Conservation (phyloP, 2,329 filamentous ascomycete species). For the Aureobasidium melanogenum region DNA sequence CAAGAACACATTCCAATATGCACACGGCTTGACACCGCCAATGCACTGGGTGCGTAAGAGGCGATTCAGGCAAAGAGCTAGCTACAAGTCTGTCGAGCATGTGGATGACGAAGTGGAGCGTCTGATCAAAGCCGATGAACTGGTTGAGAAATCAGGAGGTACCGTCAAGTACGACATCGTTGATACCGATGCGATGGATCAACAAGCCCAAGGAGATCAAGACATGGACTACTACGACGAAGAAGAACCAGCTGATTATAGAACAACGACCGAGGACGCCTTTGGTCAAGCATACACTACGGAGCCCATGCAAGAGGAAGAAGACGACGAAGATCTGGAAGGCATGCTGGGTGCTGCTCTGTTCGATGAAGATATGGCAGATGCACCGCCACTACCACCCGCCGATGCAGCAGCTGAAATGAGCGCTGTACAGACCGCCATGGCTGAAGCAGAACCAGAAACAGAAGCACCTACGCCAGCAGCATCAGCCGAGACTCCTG, state of each 20-base stretch:
- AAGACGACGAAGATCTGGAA: constrained; percentile 24
- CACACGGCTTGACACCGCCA: constrained; percentile 78
- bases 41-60: constrained; percentile 79
- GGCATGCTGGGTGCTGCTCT: constrained; percentile 22
- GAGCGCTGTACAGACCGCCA: constrained; percentile 25
- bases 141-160: constrained; percentile 44
- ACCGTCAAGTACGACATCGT: constrained; percentile 44
- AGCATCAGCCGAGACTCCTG: constrained; percentile 19
- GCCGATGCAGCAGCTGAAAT: constrained; percentile 29
- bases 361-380: constrained; percentile 25
- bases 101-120: constrained; percentile 73
- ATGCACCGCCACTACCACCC: constrained; percentile 13
- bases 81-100: constrained; percentile 73
- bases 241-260: constrained; percentile 28
- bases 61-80: constrained; percentile 74
- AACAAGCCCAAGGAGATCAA: constrained; percentile 34
- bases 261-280: constrained; percentile 25
- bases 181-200: constrained; percentile 25
- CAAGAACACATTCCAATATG: constrained; percentile 59
- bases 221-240: constrained; percentile 28
- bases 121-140: constrained; percentile 59
- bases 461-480: constrained; percentile 16
- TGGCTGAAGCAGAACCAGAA: constrained; percentile 15
- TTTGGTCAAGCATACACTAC: constrained; percentile 22
- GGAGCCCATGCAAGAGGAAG: constrained; percentile 37